Evolutionary conservation across 768 basidiomycete species (phyloP), one percentile per base, ranked within the genome.

Genomic region (Lyophyllum shimeji): DNA sequence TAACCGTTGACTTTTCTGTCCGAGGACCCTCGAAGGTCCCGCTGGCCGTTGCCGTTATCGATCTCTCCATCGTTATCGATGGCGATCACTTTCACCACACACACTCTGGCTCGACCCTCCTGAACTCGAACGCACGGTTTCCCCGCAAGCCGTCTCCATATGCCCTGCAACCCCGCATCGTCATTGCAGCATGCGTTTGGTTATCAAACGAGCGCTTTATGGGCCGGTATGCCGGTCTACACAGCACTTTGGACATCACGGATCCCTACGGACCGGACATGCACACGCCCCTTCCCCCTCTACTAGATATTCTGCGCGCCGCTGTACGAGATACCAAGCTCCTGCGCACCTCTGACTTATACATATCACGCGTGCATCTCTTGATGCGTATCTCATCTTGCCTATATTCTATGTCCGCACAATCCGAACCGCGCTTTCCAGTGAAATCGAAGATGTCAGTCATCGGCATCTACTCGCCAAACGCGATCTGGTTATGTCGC

Each of bases 21-120:
- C 29, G 53, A 31, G n/a, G 21, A 29, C 34, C 39, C 44, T 50
- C 47, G 24, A 56, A 31, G n/a, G 21, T 23, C 34, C 39, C 44
- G 48, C n/a, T 34, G 42, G 17, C 39, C 37, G 29, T 54, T 60
- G 52, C 56, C 56, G 56, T 57, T 60, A 60, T 60, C 60, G 50
- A 60, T 60, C 50, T 51, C 51, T 43, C 47, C 43, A 52, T 52
- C 43, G 24, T 53, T 53, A 60, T 60, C 59, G 56, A 60, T 60
- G 50, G 46, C 45, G 50, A 57, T 52, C 60, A 44, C 47, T 39
- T n/a, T 31, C n/a, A 23, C 54, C 24, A 44, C 40, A 42, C 21
- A 40, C n/a, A 42, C 40, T 23, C 43, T 11, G 18, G 17, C 20
- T 46, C 25, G 21, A 18, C 46, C 31, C 25, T 40, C 17, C 34